Conservation (phyloP, 768 basidiomycete genomes). For the Pulveroboletus sp. region DNA sequence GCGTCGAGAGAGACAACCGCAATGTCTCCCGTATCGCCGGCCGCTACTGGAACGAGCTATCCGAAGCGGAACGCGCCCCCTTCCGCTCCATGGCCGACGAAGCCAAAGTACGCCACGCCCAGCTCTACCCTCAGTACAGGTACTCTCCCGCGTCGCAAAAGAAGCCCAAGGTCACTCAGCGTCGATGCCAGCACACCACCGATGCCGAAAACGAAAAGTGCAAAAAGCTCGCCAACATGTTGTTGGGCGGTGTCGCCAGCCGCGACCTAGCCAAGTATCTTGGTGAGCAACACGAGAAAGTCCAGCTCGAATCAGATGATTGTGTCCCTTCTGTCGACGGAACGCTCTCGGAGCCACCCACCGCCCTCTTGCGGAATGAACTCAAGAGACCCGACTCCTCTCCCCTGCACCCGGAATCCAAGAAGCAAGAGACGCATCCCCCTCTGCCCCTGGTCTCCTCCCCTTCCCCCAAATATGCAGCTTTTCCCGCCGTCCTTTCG, state of each 20-base stretch:
- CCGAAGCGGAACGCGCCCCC: conserved; percentile 39
- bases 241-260: conserved; percentile 33
- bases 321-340: not conserved
- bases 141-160: conserved; percentile 47
- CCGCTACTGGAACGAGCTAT: conserved; percentile 58
- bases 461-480: not conserved
- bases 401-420: conserved; percentile 2
- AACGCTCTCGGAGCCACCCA: not conserved
- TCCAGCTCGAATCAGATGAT: not conserved
- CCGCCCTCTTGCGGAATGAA: not conserved
- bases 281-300: conserved; percentile 3
- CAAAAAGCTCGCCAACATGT: conserved; percentile 33
- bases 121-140: conserved; percentile 55
- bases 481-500: not conserved
- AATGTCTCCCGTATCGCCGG: conserved; percentile 69
- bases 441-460: not conserved
- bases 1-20: conserved; percentile 64
- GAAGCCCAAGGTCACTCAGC: conserved; percentile 26
- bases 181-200: conserved; percentile 30
- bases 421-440: conserved; percentile 1
- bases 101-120: conserved; percentile 44
- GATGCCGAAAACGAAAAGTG: conserved; percentile 37
- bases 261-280: conserved; percentile 25
- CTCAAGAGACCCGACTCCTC: conserved; percentile 9
- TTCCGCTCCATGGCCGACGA: conserved; percentile 47